These are phyloP conservation scores for Phytophthora rubi DNA, from an alignment of 352 stramenopile species.

Conservation along the genomic window DNA sequence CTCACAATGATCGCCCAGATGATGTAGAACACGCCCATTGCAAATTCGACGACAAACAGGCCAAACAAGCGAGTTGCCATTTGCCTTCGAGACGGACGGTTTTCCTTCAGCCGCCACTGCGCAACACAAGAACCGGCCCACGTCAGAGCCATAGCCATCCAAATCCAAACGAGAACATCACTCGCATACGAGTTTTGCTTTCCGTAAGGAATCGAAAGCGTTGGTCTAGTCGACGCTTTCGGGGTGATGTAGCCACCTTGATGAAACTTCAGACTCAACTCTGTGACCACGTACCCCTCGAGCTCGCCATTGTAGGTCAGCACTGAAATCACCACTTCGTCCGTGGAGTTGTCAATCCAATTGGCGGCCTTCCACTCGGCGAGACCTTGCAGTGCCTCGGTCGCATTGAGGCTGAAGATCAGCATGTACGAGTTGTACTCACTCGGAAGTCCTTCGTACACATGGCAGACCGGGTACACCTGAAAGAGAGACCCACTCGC, in stretches of 20 bases:
- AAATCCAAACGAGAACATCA: slow-evolving; percentile 30
- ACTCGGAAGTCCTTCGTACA: slow-evolving; percentile 20
- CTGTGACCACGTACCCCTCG: slow-evolving; percentile 41
- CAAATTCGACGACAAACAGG: slow-evolving; percentile 22
- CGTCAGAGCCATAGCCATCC: slow-evolving; percentile 8
- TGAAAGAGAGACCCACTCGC: slow-evolving; percentile 29
- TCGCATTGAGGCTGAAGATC: slow-evolving; percentile 33
- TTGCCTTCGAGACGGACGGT: slow-evolving; percentile 10
- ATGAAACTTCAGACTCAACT: slow-evolving; percentile 40
- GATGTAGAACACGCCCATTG: slow-evolving; percentile 44
- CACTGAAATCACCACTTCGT: slow-evolving; percentile 40
- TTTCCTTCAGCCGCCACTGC: slow-evolving; percentile 16
- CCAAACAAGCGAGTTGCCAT: slow-evolving; percentile 11
- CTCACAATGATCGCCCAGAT: slow-evolving; percentile 46
- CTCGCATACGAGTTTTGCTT: slow-evolving; percentile 15
- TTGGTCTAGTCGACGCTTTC: slow-evolving; percentile 25
- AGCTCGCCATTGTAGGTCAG: slow-evolving; percentile 58
- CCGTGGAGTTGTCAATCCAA: slow-evolving; percentile 42
- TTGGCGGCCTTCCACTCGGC: slow-evolving; percentile 26
- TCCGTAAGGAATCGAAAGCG: slow-evolving; percentile 35
- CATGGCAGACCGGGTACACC: slow-evolving; percentile 48
- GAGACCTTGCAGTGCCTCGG: slow-evolving; percentile 28
- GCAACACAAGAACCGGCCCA: slow-evolving; percentile 11
- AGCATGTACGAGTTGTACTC: slow-evolving; percentile 31
- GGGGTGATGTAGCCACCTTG: slow-evolving; percentile 39